Percentiles rank a stretch among this genome's conserved stretches.
Conservation (phyloP, 306 rosid species). For the Rubus idaeus region DNA sequence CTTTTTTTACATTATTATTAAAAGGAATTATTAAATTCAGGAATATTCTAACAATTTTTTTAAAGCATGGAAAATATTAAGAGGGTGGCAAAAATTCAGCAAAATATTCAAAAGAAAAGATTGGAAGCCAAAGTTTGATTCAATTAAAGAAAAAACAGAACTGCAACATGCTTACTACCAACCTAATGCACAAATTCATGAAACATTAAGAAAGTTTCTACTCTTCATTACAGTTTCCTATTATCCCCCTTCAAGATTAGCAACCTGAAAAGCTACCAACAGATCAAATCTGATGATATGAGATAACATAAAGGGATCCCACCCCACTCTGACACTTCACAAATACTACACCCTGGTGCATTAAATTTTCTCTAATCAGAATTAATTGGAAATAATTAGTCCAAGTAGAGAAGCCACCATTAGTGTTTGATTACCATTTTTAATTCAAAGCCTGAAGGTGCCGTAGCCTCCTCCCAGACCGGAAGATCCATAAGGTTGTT, state of each 20-base stretch:
- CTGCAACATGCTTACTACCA: background rate
- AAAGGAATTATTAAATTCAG: background rate
- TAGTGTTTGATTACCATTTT: constrained; percentile 18
- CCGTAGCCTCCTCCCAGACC: constrained; percentile 81
- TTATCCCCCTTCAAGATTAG: constrained; percentile 30
- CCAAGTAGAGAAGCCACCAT: constrained; percentile 31
- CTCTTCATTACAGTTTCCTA: constrained; percentile 39
- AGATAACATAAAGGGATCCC: constrained; percentile 10
- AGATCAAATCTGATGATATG: constrained; percentile 22
- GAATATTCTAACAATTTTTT: background rate
- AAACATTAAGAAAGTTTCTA: constrained; percentile 29
- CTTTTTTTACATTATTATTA: background rate
- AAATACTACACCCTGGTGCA: constrained; percentile 30
- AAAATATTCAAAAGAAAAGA: background rate
- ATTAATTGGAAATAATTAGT: constrained; percentile 30
- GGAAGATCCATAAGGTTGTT: constrained; percentile 63
- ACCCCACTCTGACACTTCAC: constrained; percentile 30
- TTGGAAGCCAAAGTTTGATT: background rate
- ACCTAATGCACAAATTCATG: constrained; percentile 20
- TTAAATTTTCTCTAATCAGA: constrained; percentile 31
- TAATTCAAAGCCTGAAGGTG: constrained; percentile 71
- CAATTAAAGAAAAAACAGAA: background rate
- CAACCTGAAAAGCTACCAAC: constrained; percentile 34
- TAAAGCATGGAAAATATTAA: background rate
- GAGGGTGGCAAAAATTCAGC: background rate